Conservation (phyloP, 306 rosid species). For the Dicorynia guianensis region DNA sequence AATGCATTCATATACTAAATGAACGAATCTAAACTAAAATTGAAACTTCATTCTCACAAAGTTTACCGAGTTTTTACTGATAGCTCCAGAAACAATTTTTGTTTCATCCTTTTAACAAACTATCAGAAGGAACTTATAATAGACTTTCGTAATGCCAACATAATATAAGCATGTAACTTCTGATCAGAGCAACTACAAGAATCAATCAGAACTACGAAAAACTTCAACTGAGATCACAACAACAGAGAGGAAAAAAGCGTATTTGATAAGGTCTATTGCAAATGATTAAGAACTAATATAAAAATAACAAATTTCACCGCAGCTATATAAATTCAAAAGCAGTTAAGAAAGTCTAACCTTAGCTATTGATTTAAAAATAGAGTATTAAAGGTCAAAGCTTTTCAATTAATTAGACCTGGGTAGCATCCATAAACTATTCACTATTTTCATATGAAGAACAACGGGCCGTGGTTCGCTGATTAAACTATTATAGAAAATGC, state of each 20-base stretch:
- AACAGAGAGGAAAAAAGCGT: no score
- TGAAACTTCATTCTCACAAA: slow-evolving; percentile 12
- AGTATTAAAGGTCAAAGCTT: neutral
- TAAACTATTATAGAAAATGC: neutral
- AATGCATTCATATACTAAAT: neutral
- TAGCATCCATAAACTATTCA: neutral
- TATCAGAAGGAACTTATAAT: no score
- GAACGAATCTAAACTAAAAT: slow-evolving; percentile 17
- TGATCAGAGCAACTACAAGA: no score
- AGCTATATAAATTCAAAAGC: slow-evolving; percentile 9
- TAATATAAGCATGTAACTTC: no score
- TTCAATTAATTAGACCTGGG: neutral
- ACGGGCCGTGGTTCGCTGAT: neutral
- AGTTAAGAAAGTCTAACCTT: neutral
- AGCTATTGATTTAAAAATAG: slow-evolving; percentile 3
- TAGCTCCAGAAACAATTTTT: slow-evolving; percentile 21
- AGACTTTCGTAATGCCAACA: no score
- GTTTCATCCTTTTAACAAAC: slow-evolving; percentile 15
- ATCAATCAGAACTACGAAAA: no score
- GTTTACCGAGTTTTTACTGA: neutral
- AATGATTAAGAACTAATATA: neutral
- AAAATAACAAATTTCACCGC: neutral
- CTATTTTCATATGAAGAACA: neutral
- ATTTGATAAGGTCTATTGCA: no score
- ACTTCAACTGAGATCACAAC: no score